Evolutionary conservation across 1,284 basidiomycete species (phyloP), one percentile per base, ranked within the genome.

Genomic region (Boletus semigastroideus): DNA sequence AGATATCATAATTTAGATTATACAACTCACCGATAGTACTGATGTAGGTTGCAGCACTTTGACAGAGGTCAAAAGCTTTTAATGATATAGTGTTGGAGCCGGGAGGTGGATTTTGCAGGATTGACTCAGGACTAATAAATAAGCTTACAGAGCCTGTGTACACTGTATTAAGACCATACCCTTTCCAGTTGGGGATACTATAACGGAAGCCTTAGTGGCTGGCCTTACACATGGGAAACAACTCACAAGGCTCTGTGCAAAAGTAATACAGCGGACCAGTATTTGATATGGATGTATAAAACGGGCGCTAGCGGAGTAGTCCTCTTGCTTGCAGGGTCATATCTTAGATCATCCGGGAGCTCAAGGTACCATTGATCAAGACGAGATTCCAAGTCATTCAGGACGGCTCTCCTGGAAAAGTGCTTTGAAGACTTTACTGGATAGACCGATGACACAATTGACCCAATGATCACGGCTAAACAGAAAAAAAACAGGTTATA

Each of bases 161-260:
- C 19, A 28, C 5, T 41, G 39, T 34, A 49, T 48, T 30, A 42
- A 42, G 12, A 36, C 22, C 59, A 33, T 54, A 84, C 86, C 78
- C 75, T 61, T 78, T 80, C 79, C 81, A 83, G 57, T 85, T 83
- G 1, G 86, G 86, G 63, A 88, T 80, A 59, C 86, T 86, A 60
- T 48, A 20, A 44, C 41, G 33, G 27, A 48, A 49, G 48, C 36
- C 42, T 59, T 25, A 63, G 31, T 12, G 25, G 25, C 4, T 36
- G 36, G 27, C 28, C 13, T 44, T 54, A 42, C 42, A 39, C 25
- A 19, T 48, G 39, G 43, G 47, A 28, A 41, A 25, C 10, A 27
- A 78, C 89, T 76, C 66, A 91, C 88, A 90, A 93, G 19, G 88
- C 89, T 37, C 92, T 80, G 68, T 93, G 83, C 30, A 93, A 75